These are phyloP conservation scores for Ganoderma lucidum DNA, from an alignment of 1,284 basidiomycete species.

Conservation along the genomic window DNA sequence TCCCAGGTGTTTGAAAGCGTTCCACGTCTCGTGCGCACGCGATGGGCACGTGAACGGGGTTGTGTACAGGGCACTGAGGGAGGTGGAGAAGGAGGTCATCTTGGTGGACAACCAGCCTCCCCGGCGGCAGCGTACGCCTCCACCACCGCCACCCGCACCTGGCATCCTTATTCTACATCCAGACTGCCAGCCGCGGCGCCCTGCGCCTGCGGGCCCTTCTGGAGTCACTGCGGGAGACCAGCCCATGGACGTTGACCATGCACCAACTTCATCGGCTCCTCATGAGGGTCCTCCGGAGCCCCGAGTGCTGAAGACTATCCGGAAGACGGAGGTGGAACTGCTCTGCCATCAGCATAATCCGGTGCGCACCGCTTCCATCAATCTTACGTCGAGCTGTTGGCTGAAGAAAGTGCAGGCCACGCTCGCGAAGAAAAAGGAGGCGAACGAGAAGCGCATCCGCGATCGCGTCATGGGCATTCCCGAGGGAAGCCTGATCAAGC, in stretches of 20 bases:
- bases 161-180: constrained; percentile 11
- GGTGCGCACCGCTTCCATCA: constrained; percentile 53
- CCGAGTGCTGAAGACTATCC: constrained; percentile 67
- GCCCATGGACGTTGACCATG: constrained; percentile 27
- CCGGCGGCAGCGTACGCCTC: constrained; percentile 9
- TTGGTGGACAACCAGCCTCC: constrained; percentile 51
- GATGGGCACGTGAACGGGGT: constrained; percentile 62
- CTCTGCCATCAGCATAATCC: constrained; percentile 87
- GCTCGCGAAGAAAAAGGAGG: constrained; percentile 73
- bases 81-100: constrained; percentile 82
- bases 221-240: constrained; percentile 13
- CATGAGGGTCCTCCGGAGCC: constrained; percentile 41
- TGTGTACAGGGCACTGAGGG: constrained; percentile 66
- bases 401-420: constrained; percentile 55
- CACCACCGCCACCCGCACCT: constrained; percentile 18
- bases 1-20: constrained; percentile 92
- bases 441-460: constrained; percentile 9
- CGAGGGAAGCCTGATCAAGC: constrained; percentile 59
- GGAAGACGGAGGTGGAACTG: constrained; percentile 75
- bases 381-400: constrained; percentile 1
- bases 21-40: constrained; percentile 91
- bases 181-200: background rate
- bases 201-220: background rate
- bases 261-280: constrained; percentile 10
- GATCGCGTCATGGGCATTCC: constrained; percentile 5